Conservation (phyloP, 2,329 filamentous ascomycete species). For the Fusarium mangiferae region DNA sequence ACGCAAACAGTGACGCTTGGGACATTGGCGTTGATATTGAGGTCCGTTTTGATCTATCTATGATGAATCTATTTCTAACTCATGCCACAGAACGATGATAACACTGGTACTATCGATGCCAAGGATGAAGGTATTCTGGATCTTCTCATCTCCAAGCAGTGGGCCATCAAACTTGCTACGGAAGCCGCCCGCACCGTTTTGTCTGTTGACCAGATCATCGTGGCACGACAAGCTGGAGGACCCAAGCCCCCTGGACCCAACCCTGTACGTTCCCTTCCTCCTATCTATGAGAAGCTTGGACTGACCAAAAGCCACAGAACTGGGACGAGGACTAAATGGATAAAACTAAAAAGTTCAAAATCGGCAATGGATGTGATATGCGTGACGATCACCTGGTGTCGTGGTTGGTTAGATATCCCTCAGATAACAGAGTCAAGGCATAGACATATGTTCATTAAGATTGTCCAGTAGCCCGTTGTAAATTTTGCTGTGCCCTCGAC, state of each 20-base stretch:
- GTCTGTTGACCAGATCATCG: slow-evolving; percentile 98
- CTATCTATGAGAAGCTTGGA: not conserved
- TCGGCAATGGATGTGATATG: slow-evolving; percentile 33
- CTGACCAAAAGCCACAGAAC: slow-evolving; percentile 58
- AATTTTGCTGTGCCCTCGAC: slow-evolving; percentile 3
- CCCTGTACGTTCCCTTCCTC: slow-evolving; percentile 61
- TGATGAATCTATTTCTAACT: slow-evolving; percentile 33
- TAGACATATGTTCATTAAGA: slow-evolving; percentile 20
- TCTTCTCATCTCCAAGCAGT: slow-evolving; percentile 89
- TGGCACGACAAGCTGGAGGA: slow-evolving; percentile 94
- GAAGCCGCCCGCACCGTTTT: slow-evolving; percentile 94
- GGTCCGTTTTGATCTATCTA: slow-evolving; percentile 53
- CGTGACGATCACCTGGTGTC: slow-evolving; percentile 27
- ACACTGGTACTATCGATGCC: slow-evolving; percentile 84
- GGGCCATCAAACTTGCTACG: slow-evolving; percentile 96
- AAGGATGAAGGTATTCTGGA: slow-evolving; percentile 91
- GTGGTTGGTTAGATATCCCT: slow-evolving; percentile 43
- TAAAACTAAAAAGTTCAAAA: slow-evolving; percentile 45
- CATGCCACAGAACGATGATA: slow-evolving; percentile 72
- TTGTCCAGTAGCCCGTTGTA: slow-evolving; percentile 4
- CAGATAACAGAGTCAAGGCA: slow-evolving; percentile 26
- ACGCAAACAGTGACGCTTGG: slow-evolving; percentile 89
- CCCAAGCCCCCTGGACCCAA: slow-evolving; percentile 97
- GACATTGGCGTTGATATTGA: slow-evolving; percentile 95
- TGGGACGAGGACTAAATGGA: slow-evolving; percentile 69